Evolutionary conservation across 2,329 filamentous ascomycete species (phyloP).

Genomic region (Beauveria sp.): DNA sequence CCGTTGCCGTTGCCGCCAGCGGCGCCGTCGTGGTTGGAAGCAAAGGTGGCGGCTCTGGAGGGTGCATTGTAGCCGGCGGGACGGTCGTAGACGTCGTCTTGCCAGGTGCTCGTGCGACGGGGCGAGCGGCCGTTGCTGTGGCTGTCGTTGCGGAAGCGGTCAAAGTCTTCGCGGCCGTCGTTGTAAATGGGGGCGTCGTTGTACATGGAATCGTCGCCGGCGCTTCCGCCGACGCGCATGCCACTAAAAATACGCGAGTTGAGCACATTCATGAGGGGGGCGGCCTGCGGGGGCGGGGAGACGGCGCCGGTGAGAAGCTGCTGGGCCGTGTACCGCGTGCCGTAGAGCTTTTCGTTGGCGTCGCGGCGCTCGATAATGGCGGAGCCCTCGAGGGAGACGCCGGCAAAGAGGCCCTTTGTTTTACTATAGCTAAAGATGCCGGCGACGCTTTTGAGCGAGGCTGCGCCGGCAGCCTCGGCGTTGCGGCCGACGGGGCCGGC

Average conservation of each 20-base stretch:
- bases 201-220: conserved; percentile 64
- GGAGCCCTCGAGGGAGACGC: conserved; percentile 87
- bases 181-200: conserved; percentile 91
- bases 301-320: conserved; percentile 76
- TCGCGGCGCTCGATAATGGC: conserved; percentile 91
- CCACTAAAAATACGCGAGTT: conserved; percentile 81
- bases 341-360: conserved; percentile 95
- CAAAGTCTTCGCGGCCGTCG: conserved; percentile 69
- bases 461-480: conserved; percentile 90
- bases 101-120: conserved; percentile 62
- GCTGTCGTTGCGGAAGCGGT: conserved; percentile 23
- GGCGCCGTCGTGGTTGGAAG: conserved; percentile 37
- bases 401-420: conserved; percentile 94
- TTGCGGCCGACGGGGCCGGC: conserved; percentile 91
- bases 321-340: conserved; percentile 68
- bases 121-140: conserved; percentile 41
- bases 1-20: conserved; percentile 44
- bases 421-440: conserved; percentile 97
- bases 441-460: conserved; percentile 79
- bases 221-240: conserved; percentile 33
- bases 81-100: conserved; percentile 67
- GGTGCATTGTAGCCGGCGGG: conserved; percentile 32
- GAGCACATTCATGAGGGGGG: conserved; percentile 75
- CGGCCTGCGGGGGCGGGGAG: conserved; percentile 70
- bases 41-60: conserved; percentile 45